Conservation (phyloP, 2,329 filamentous ascomycete species). For the Apiospora malaysiana region DNA sequence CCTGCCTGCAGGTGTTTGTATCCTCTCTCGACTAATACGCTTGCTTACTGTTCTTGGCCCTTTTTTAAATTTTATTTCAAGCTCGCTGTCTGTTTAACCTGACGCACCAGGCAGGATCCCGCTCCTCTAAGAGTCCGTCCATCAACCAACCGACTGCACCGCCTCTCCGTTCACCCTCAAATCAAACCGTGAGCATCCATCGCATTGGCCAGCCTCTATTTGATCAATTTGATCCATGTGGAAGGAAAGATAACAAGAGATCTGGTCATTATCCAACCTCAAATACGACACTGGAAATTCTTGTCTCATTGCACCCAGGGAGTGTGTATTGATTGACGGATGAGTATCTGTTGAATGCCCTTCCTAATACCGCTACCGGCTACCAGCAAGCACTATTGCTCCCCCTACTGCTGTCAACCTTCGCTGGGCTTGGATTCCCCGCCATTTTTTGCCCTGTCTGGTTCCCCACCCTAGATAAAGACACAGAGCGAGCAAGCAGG, state of each 20-base stretch:
- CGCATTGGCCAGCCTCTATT: neutral
- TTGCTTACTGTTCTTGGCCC: constrained; percentile 2
- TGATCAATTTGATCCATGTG: neutral
- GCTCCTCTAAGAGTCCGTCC: neutral
- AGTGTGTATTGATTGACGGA: neutral
- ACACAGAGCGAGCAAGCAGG: constrained; percentile 11
- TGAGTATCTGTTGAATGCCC: neutral
- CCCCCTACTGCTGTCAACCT: neutral
- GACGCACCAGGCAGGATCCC: neutral
- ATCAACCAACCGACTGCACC: constrained; percentile 5
- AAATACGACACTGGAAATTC: neutral
- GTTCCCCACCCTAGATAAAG: constrained; percentile 18
- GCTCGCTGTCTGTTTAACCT: neutral
- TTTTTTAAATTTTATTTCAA: neutral
- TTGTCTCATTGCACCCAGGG: neutral
- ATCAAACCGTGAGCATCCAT: neutral
- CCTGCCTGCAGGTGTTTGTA: constrained; percentile 5
- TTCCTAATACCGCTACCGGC: neutral
- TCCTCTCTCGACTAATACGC: neutral
- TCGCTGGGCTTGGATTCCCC: constrained; percentile 11
- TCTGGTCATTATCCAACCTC: neutral
- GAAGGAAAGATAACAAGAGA: neutral
- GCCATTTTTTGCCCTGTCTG: constrained; percentile 7
- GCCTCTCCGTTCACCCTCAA: neutral
- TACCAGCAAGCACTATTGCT: neutral